These are phyloP conservation scores for Claviceps sp. DNA, from an alignment of 2,329 filamentous ascomycete genomes.

Conservation along the genomic window DNA sequence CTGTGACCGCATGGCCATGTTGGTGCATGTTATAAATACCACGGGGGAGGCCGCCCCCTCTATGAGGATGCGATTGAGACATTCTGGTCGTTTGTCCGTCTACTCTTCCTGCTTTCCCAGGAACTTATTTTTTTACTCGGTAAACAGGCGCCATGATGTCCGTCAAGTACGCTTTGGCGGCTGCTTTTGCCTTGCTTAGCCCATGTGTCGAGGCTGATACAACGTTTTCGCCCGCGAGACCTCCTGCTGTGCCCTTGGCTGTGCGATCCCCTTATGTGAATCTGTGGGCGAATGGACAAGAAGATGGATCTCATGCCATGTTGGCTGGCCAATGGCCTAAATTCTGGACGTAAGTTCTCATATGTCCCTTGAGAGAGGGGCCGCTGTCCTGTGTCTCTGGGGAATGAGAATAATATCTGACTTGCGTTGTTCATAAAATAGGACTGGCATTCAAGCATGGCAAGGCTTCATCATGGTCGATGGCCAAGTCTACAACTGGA, in stretches of 20 bases:
- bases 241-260: slow-evolving; percentile 57
- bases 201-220: slow-evolving; percentile 22
- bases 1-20: slow-evolving; percentile 1
- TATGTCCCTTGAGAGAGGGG: no score
- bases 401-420: neutral
- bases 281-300: slow-evolving; percentile 50
- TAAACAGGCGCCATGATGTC: slow-evolving; percentile 10
- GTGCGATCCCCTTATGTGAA: slow-evolving; percentile 65
- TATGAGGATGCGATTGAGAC: slow-evolving; percentile 3
- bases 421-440: slow-evolving; percentile 16
- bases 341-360: slow-evolving; percentile 48
- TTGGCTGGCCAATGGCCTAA: slow-evolving; percentile 56
- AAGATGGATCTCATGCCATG: slow-evolving; percentile 50
- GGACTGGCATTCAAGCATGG: slow-evolving; percentile 45
- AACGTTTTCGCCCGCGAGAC: slow-evolving; percentile 49
- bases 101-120: neutral
- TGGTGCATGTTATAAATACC: slow-evolving; percentile 9
- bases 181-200: slow-evolving; percentile 10
- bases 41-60: neutral
- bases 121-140: slow-evolving; percentile 3
- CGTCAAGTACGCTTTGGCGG: slow-evolving; percentile 9
- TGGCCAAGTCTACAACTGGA: slow-evolving; percentile 49
- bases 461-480: slow-evolving; percentile 58
- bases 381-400: neutral
- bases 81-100: slow-evolving; percentile 1